These are phyloP conservation scores for Houttuynia cordata DNA, from an alignment of 164 flowering plant genomes.

Conservation along the genomic window DNA sequence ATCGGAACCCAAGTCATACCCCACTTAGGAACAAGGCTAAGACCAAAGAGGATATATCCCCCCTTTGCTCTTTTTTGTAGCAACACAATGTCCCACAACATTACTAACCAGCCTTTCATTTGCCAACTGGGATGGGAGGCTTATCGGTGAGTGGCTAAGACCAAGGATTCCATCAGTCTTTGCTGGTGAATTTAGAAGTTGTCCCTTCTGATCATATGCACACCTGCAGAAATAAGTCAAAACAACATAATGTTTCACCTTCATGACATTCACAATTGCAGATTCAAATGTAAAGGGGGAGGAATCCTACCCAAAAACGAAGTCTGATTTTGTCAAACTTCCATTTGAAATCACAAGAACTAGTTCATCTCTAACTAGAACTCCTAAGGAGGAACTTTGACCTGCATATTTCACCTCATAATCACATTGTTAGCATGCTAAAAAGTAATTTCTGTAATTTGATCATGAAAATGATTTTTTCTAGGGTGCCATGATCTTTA, in stretches of 20 bases:
- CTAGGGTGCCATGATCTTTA: no score
- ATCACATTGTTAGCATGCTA: conserved; percentile 67
- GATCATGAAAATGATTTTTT: no score
- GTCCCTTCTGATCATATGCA: conserved; percentile 81
- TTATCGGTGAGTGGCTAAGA: conserved; percentile 49
- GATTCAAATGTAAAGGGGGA: not conserved
- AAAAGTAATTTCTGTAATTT: no score
- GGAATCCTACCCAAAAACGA: conserved; percentile 49
- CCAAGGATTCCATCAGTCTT: conserved; percentile 79
- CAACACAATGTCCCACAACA: conserved; percentile 66
- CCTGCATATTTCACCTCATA: conserved; percentile 82
- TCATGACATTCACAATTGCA: not conserved
- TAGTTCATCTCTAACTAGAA: conserved; percentile 60
- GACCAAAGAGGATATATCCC: conserved; percentile 74
- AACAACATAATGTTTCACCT: not conserved
- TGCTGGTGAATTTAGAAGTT: conserved; percentile 41
- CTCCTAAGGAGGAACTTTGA: conserved; percentile 65
- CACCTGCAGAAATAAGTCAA: conserved; percentile 42
- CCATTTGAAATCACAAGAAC: conserved; percentile 40
- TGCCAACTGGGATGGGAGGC: conserved; percentile 71
- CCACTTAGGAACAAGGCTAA: conserved; percentile 44
- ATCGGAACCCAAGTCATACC: conserved; percentile 77
- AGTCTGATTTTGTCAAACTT: conserved; percentile 23
- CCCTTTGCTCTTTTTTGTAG: conserved; percentile 23
- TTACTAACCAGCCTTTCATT: conserved; percentile 46